These are phyloP conservation scores for Vanderwaltozyma tropicalis DNA, from an alignment of 805 yeast species.

Conservation along the genomic window DNA sequence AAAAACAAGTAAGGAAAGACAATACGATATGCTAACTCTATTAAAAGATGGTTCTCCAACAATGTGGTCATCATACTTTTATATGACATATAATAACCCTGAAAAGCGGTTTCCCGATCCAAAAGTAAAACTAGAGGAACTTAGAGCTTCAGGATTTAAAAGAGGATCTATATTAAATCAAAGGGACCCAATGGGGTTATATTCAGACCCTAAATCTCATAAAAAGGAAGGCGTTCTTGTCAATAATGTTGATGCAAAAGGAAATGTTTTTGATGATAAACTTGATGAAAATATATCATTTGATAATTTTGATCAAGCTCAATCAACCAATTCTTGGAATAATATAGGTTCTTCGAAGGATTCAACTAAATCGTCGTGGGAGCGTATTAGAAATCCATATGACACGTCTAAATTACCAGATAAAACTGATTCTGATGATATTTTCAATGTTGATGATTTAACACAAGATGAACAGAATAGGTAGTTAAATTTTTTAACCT, in stretches of 20 bases:
- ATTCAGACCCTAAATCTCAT: constrained; percentile 14
- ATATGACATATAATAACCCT: constrained; percentile 41
- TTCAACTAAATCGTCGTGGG: too few species aligned
- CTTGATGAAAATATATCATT: background rate
- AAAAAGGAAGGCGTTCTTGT: constrained; percentile 12
- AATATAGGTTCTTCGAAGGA: too few species aligned
- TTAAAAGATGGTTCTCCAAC: constrained; percentile 28
- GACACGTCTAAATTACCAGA: too few species aligned
- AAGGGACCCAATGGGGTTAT: constrained; percentile 32
- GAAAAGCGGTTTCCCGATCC: constrained; percentile 49
- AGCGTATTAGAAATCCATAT: too few species aligned
- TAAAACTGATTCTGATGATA: too few species aligned
- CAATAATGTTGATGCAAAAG: background rate
- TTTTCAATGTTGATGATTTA: too few species aligned
- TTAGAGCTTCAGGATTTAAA: constrained; percentile 10
- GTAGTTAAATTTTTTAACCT: too few species aligned
- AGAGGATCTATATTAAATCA: constrained; percentile 19
- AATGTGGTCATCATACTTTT: constrained; percentile 44
- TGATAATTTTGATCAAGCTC: too few species aligned
- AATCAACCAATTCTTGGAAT: too few species aligned
- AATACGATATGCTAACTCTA: constrained; percentile 27
- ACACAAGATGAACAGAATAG: too few species aligned
- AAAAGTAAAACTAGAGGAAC: constrained; percentile 27
- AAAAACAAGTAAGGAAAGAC: constrained; percentile 15
- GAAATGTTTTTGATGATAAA: background rate